Evolutionary conservation across 164 flowering plant genomes (phyloP).

Genomic region (Aristolochia contorta): DNA sequence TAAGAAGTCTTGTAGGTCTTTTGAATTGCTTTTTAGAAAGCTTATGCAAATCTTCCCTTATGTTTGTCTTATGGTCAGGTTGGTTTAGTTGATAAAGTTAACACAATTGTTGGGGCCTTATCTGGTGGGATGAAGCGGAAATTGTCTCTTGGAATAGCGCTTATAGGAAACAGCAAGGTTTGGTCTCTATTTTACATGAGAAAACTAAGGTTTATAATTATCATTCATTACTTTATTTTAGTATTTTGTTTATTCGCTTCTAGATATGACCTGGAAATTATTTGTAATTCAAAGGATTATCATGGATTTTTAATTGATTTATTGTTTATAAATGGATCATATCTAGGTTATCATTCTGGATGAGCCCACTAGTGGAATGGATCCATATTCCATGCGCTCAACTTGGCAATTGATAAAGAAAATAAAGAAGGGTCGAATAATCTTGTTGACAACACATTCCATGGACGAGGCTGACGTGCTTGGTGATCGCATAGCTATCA

Average conservation of each 20-base stretch:
- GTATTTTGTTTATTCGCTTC: no score
- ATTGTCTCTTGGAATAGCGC: constrained; percentile 86
- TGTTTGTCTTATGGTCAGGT: constrained; percentile 35
- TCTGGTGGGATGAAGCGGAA: constrained; percentile 99
- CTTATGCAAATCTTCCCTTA: no score
- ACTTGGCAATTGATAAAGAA: constrained; percentile 95
- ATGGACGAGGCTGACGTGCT: constrained; percentile 98
- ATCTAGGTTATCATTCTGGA: constrained; percentile 85
- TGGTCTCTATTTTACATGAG: no score
- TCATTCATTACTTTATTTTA: no score
- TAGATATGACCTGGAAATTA: no score
- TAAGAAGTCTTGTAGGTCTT: no score
- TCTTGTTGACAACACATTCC: constrained; percentile 91
- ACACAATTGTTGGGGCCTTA: constrained; percentile 60
- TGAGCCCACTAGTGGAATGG: constrained; percentile 99
- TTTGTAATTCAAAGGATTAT: no score
- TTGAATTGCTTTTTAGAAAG: no score
- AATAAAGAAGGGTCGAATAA: constrained; percentile 81
- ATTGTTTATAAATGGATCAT: neutral
- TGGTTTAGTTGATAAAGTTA: constrained; percentile 78
- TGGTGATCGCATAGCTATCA: constrained; percentile 98
- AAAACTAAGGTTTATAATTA: no score
- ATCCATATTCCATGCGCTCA: constrained; percentile 97
- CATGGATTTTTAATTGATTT: no score
- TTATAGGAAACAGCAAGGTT: constrained; percentile 96